Conservation (phyloP, 1,139 yeast species). For the Yamadazyma pseudoaaseri region DNA sequence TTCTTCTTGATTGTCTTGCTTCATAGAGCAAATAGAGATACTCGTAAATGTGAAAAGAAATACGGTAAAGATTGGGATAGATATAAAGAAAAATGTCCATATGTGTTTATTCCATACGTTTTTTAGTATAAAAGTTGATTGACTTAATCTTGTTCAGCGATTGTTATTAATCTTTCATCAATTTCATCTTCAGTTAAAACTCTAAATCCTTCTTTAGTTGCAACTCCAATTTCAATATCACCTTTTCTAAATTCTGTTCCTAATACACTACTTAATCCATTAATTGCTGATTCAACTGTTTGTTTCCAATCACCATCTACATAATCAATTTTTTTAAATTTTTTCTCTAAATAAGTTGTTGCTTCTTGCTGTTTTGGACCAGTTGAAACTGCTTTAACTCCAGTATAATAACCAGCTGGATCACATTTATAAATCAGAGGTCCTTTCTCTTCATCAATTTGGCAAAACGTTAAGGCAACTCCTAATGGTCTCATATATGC, state of each 20-base stretch:
- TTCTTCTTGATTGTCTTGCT: conserved; percentile 84
- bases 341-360: conserved; percentile 85
- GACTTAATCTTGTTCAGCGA: conserved; percentile 88
- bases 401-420: conserved; percentile 95
- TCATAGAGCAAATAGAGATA: conserved; percentile 88
- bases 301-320: conserved; percentile 86
- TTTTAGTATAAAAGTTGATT: conserved; percentile 30
- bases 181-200: conserved; percentile 80
- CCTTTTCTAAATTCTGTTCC: conserved; percentile 93
- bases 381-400: conserved; percentile 89
- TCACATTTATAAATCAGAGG: conserved; percentile 93
- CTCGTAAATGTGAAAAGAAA: conserved; percentile 76
- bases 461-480: conserved; percentile 84
- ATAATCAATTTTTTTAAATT: conserved; percentile 71
- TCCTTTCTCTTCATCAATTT: conserved; percentile 77
- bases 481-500: conserved; percentile 99
- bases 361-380: conserved; percentile 99
- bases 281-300: conserved; percentile 87
- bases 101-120: conserved; percentile 84
- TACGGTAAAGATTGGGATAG: conserved; percentile 94
- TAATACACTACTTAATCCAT: conserved; percentile 78
- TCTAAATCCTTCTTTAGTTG: conserved; percentile 67
- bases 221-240: conserved; percentile 92
- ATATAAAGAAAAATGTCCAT: conserved; percentile 86
- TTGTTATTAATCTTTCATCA: conserved; percentile 88